phyloP scores from a whole-genome alignment of 1,139 yeast species.

The Kodamaea alishanica region DNA sequence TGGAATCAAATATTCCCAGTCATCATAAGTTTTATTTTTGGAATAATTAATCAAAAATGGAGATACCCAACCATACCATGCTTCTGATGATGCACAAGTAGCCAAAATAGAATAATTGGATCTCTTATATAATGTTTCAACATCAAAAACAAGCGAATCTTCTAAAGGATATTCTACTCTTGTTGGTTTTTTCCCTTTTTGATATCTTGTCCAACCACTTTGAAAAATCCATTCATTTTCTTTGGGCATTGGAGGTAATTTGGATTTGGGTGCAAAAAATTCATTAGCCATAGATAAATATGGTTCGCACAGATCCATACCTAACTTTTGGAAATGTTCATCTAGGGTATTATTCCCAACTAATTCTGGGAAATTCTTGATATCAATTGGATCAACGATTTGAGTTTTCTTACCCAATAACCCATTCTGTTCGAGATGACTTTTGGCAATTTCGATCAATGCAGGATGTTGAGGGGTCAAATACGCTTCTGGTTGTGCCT shows the following conservation, averaged over 20 bases:
- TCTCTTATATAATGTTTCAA: constrained; percentile 76
- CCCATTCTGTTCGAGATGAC: constrained; percentile 59
- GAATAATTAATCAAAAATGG: constrained; percentile 60
- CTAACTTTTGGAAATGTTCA: constrained; percentile 81
- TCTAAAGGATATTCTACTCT: constrained; percentile 65
- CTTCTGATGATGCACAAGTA: constrained; percentile 68
- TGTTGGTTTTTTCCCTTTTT: constrained; percentile 47
- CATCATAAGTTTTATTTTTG: constrained; percentile 31
- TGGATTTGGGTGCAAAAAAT: constrained; percentile 27
- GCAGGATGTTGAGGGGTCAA: constrained; percentile 26
- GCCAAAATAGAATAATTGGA: constrained; percentile 79
- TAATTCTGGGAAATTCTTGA: constrained; percentile 59
- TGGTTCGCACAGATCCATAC: constrained; percentile 56
- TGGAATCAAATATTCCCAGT: constrained; percentile 72
- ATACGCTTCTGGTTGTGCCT: constrained; percentile 23
- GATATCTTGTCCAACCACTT: constrained; percentile 86
- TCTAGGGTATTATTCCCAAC: constrained; percentile 64
- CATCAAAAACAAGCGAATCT: constrained; percentile 77
- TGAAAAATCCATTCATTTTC: constrained; percentile 45
- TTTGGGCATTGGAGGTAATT: constrained; percentile 47
- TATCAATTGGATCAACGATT: constrained; percentile 56
- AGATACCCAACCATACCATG: constrained; percentile 96
- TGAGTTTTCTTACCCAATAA: constrained; percentile 78
- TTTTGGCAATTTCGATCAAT: constrained; percentile 54
- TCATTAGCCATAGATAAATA: constrained; percentile 48